Evolutionary conservation across 306 rosid genomes (phyloP).

Genomic region (Hippophae gyantsensis): DNA sequence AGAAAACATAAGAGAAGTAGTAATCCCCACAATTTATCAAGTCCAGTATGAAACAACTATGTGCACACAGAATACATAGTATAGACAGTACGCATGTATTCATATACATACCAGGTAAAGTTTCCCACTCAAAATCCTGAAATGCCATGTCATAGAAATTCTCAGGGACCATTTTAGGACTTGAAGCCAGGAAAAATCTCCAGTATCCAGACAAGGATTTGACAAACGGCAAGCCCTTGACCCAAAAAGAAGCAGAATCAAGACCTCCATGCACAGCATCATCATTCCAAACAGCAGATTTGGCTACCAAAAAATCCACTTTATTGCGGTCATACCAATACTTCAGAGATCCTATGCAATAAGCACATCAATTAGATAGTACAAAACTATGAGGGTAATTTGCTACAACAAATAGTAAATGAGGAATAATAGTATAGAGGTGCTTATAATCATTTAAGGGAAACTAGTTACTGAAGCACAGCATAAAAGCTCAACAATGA

Average conservation of each 20-base stretch:
- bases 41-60: not conserved
- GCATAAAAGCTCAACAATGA: too few relatives aligned
- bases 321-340: conserved; percentile 79
- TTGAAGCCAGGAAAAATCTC: conserved; percentile 67
- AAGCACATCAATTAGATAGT: conserved; percentile 13
- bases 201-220: conserved; percentile 83
- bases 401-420: conserved; percentile 1
- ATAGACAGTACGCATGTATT: not conserved
- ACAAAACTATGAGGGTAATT: not conserved
- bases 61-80: not conserved
- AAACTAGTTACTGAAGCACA: too few relatives aligned
- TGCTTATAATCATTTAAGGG: not conserved
- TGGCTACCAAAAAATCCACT: conserved; percentile 55
- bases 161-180: conserved; percentile 56
- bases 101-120: conserved; percentile 59
- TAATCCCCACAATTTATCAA: too few relatives aligned
- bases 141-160: conserved; percentile 48
- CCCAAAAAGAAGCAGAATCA: conserved; percentile 76
- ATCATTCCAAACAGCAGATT: conserved; percentile 80
- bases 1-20: too few relatives aligned
- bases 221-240: conserved; percentile 63
- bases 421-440: too few relatives aligned
- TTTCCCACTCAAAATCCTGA: conserved; percentile 61
- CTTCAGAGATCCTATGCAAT: conserved; percentile 56
- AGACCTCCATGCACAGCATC: conserved; percentile 72